phyloP scores from a whole-genome alignment of 1,139 yeast species.

The Cylindricascospora bacillispora region DNA sequence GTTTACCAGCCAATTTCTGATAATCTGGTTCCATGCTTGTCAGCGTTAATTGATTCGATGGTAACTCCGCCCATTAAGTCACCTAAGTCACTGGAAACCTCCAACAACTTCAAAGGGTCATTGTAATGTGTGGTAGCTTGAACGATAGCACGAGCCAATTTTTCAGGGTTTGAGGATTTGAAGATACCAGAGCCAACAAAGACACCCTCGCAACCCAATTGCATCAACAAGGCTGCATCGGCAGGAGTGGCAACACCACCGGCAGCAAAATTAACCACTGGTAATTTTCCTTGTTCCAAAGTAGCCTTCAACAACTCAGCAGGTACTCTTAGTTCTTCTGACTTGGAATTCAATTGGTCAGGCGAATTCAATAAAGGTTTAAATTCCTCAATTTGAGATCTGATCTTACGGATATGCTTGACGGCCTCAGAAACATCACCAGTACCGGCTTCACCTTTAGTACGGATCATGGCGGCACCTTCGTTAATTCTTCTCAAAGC shows the following conservation, averaged over 20 bases:
- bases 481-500: slow-evolving; percentile 71
- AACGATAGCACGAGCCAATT: slow-evolving; percentile 69
- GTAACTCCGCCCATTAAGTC: slow-evolving; percentile 21
- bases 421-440: slow-evolving; percentile 17
- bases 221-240: slow-evolving; percentile 83
- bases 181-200: slow-evolving; percentile 88
- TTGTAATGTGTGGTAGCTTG: slow-evolving; percentile 68
- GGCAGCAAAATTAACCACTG: slow-evolving; percentile 82
- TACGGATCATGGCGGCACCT: slow-evolving; percentile 83
- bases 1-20: slow-evolving; percentile 22
- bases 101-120: slow-evolving; percentile 52
- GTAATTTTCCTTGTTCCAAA: slow-evolving; percentile 50
- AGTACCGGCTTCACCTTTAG: slow-evolving; percentile 41
- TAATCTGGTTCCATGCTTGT: slow-evolving; percentile 11
- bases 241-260: slow-evolving; percentile 89
- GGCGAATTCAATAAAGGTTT: slow-evolving; percentile 33
- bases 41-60: slow-evolving; percentile 16
- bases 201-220: slow-evolving; percentile 83
- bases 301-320: slow-evolving; percentile 38
- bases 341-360: slow-evolving; percentile 33
- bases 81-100: slow-evolving; percentile 65
- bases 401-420: slow-evolving; percentile 15
- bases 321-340: slow-evolving; percentile 52
- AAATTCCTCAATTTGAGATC: slow-evolving; percentile 27
- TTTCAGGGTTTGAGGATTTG: slow-evolving; percentile 51